A percentile compares a stretch with the other conserved stretches of the same genome.
Evolutionary conservation across 2,329 filamentous ascomycete species (phyloP).

Genomic region (Phialemonium atrogriseum): DNA sequence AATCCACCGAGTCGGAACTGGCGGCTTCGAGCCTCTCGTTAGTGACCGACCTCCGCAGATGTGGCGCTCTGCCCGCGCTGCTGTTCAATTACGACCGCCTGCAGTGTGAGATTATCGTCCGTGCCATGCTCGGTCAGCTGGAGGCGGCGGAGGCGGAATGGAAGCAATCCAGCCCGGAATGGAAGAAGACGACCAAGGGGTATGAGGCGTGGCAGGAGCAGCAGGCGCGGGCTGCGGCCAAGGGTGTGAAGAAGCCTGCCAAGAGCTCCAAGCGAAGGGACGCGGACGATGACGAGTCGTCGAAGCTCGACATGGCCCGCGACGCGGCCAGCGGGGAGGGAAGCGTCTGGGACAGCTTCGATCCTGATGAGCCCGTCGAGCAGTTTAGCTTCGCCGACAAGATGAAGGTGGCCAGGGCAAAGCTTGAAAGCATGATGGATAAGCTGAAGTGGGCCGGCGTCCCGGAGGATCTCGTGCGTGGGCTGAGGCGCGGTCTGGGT

Average conservation of each 20-base stretch:
- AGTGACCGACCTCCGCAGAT: slow-evolving; percentile 18
- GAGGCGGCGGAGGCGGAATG: slow-evolving; percentile 44
- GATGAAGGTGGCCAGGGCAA: slow-evolving; percentile 47
- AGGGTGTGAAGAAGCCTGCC: slow-evolving; percentile 4
- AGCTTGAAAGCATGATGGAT: slow-evolving; percentile 47
- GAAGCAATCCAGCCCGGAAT: slow-evolving; percentile 48
- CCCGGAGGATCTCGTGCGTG: slow-evolving; percentile 44
- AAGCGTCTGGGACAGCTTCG: slow-evolving; percentile 55
- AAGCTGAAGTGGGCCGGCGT: slow-evolving; percentile 44
- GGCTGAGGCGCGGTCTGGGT: slow-evolving; percentile 60
- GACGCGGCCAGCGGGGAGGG: slow-evolving; percentile 47
- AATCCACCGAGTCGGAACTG: too few species aligned
- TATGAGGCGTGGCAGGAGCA: slow-evolving; percentile 53
- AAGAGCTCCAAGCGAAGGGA: slow-evolving; percentile 9
- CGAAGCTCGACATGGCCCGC: slow-evolving; percentile 47
- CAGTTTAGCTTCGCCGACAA: slow-evolving; percentile 60
- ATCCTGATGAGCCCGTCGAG: slow-evolving; percentile 54
- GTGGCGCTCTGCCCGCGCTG: slow-evolving; percentile 62
- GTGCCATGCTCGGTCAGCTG: slow-evolving; percentile 42
- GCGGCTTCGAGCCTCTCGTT: too few species aligned
- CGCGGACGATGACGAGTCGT: slow-evolving; percentile 32
- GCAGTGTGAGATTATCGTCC: slow-evolving; percentile 53
- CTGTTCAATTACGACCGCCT: slow-evolving; percentile 69
- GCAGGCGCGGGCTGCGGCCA: slow-evolving; percentile 28
- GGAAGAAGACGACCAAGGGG: slow-evolving; percentile 50